Percentiles rank a stretch among this genome's conserved stretches.
phyloP scores from a whole-genome alignment of 768 basidiomycete genomes.

The Pleurotus eryngii region DNA sequence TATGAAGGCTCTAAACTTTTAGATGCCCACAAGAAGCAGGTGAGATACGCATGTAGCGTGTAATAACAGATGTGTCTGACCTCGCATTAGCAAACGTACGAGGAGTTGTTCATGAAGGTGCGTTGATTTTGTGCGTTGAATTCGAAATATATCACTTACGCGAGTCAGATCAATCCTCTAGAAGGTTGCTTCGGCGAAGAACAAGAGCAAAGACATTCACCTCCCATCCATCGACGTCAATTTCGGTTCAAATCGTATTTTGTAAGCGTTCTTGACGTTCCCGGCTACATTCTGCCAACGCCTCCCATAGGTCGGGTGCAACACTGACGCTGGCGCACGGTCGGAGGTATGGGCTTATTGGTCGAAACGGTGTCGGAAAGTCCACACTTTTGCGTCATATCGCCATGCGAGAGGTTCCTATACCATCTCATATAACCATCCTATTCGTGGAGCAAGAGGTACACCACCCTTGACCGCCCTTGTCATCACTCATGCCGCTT shows the following conservation, averaged over 20 bases:
- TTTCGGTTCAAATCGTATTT: conserved; percentile 91
- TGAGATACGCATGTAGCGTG: conserved; percentile 22
- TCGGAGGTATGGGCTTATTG: conserved; percentile 88
- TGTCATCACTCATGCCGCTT: background rate
- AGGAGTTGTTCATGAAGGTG: conserved; percentile 99
- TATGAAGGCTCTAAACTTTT: conserved; percentile 97
- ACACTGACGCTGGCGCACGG: conserved; percentile 85
- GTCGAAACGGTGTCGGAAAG: conserved; percentile 94
- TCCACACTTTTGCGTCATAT: conserved; percentile 93
- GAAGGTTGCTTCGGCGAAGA: conserved; percentile 73
- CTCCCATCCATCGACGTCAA: conserved; percentile 93
- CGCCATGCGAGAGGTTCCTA: conserved; percentile 90
- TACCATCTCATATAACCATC: conserved; percentile 93
- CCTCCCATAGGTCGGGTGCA: conserved; percentile 64
- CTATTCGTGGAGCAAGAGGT: conserved; percentile 99
- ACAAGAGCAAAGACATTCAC: conserved; percentile 98
- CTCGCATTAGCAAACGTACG: conserved; percentile 79
- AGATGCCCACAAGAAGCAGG: conserved; percentile 89
- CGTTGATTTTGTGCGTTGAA: background rate
- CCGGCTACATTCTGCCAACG: conserved; percentile 5
- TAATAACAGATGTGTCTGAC: background rate
- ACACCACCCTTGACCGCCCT: background rate
- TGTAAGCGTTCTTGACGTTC: conserved; percentile 39
- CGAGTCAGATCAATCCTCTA: conserved; percentile 82
- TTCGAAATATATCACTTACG: background rate